Evolutionary conservation across 2,329 filamentous ascomycete genomes (phyloP).

Genomic region (Verticillium longisporum): DNA sequence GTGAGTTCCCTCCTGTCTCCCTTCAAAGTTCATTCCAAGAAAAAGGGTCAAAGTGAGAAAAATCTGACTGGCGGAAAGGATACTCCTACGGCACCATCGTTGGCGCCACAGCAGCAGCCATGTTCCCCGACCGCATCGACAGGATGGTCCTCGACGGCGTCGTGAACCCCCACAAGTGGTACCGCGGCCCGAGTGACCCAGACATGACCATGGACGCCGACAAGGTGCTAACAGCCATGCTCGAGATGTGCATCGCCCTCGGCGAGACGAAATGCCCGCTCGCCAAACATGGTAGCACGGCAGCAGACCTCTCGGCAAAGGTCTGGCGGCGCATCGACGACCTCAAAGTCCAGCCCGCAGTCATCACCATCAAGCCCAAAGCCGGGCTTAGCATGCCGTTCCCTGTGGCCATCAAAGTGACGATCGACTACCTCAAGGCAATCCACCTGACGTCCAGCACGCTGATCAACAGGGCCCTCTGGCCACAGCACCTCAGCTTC

Average conservation of each 20-base stretch:
- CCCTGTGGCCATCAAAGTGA: constrained; percentile 1
- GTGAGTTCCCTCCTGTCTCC: constrained; percentile 8
- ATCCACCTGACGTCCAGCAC: neutral
- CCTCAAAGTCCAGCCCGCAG: constrained; percentile 16
- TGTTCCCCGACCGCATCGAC: constrained; percentile 29
- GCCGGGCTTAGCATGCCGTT: constrained; percentile 10
- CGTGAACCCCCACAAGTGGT: constrained; percentile 23
- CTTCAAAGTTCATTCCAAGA: neutral
- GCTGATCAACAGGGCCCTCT: neutral
- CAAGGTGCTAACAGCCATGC: constrained; percentile 16
- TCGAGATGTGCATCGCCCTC: constrained; percentile 14
- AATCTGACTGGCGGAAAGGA: constrained; percentile 13
- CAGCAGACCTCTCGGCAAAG: constrained; percentile 14
- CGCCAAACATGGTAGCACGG: constrained; percentile 11
- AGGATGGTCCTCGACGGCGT: constrained; percentile 24
- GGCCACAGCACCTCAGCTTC: neutral
- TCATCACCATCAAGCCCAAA: constrained; percentile 9
- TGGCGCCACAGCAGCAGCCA: constrained; percentile 28
- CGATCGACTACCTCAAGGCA: neutral
- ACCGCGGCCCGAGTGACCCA: constrained; percentile 15
- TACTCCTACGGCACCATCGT: constrained; percentile 30
- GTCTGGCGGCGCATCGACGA: constrained; percentile 15
- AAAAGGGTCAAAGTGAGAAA: neutral
- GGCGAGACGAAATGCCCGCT: constrained; percentile 14
- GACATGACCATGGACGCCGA: constrained; percentile 18